Percentiles rank a stretch among this genome's conserved stretches.
Evolutionary conservation across 345 rosid species (phyloP).

Genomic region (Lepidium sativum): DNA sequence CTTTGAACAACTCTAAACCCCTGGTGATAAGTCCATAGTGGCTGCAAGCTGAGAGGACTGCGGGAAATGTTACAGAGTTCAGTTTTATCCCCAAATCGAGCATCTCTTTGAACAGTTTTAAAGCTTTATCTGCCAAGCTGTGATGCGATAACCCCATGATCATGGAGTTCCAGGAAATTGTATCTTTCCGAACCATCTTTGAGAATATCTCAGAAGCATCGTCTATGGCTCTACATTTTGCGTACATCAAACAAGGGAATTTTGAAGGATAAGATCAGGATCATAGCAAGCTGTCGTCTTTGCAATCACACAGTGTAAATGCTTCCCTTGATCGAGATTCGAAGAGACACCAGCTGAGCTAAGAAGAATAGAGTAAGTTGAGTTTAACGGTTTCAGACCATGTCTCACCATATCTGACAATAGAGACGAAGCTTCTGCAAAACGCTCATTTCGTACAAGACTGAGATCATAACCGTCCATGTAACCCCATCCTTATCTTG

Average conservation of each 20-base stretch:
- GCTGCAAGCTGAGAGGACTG: slow-evolving; percentile 47
- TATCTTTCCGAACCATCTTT: slow-evolving; percentile 42
- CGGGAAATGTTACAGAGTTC: slow-evolving; percentile 47
- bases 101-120: slow-evolving; percentile 42
- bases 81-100: slow-evolving; percentile 33
- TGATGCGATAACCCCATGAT: slow-evolving; percentile 54
- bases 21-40: slow-evolving; percentile 56
- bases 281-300: slow-evolving; percentile 39
- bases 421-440: slow-evolving; percentile 45
- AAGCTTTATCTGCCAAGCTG: slow-evolving; percentile 42
- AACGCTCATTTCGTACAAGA: slow-evolving; percentile 45
- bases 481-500: slow-evolving; percentile 38
- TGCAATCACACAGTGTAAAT: slow-evolving; percentile 43
- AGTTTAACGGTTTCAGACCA: slow-evolving; percentile 48
- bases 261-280: slow-evolving; percentile 41
- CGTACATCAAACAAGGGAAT: slow-evolving; percentile 50
- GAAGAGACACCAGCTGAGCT: slow-evolving; percentile 67
- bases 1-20: slow-evolving; percentile 44
- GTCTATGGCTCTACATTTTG: slow-evolving; percentile 52
- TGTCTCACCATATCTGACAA: slow-evolving; percentile 50
- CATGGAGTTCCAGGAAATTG: slow-evolving; percentile 58
- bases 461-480: slow-evolving; percentile 71
- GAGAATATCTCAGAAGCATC: slow-evolving; percentile 45
- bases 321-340: slow-evolving; percentile 53
- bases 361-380: slow-evolving; percentile 61